Percentiles rank a stretch among this genome's conserved stretches.
These are phyloP conservation scores for Solanum virginianum DNA, from an alignment of 257 asterid genomes.

Conservation along the genomic window DNA sequence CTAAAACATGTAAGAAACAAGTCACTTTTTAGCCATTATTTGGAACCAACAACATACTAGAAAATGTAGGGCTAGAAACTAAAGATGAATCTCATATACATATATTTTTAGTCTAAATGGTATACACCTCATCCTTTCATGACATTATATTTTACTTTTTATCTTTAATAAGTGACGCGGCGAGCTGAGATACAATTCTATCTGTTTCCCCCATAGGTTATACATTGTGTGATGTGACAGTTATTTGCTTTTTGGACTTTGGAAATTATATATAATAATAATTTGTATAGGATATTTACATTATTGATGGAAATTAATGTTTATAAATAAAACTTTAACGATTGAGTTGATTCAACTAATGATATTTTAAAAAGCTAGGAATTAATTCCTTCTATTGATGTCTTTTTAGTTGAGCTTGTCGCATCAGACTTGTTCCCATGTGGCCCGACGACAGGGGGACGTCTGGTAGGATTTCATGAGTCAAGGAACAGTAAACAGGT, in stretches of 20 bases:
- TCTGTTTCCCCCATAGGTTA: background rate
- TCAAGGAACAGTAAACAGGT: no score
- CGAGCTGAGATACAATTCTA: background rate
- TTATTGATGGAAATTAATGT: background rate
- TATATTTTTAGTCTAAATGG: background rate
- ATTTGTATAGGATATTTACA: background rate
- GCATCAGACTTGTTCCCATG: no score
- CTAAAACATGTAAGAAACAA: background rate
- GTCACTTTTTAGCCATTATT: background rate
- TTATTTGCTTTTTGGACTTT: background rate
- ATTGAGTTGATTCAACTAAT: background rate
- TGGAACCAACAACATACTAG: background rate
- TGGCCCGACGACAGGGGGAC: no score
- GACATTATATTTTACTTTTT: background rate
- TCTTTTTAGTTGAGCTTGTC: background rate
- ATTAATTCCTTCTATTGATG: background rate
- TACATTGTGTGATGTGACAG: background rate
- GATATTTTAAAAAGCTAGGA: background rate
- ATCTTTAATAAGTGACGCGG: background rate
- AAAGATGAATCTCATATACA: background rate
- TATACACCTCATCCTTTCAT: conserved; percentile 12
- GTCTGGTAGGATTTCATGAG: no score
- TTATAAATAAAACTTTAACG: background rate
- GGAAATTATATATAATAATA: background rate
- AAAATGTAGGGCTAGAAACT: background rate